Conservation (phyloP, 768 basidiomycete species). For the Mycena olivaceomarginata region DNA sequence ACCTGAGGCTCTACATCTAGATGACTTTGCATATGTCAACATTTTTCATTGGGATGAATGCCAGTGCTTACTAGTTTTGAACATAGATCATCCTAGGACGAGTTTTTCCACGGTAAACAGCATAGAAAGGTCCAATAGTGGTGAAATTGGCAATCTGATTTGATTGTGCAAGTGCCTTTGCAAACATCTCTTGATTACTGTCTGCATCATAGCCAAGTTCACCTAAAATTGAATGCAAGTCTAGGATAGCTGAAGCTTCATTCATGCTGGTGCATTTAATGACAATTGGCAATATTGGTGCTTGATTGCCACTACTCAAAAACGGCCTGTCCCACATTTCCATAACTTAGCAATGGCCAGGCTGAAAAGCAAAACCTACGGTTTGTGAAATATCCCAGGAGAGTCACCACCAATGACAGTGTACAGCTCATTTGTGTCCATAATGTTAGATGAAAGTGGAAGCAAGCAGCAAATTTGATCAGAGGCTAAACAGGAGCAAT, state of each 20-base stretch:
- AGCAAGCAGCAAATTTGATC: no score
- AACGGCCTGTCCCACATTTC: no score
- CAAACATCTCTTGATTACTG: not conserved
- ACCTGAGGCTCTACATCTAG: slow-evolving; percentile 2
- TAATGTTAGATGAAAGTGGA: no score
- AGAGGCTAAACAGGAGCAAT: no score
- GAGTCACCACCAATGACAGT: no score
- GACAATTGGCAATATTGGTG: slow-evolving; percentile 16
- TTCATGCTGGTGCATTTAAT: slow-evolving; percentile 10
- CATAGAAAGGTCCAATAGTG: slow-evolving; percentile 12
- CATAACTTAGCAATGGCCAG: no score
- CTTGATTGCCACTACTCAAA: no score
- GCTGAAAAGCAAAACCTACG: no score
- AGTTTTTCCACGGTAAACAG: slow-evolving; percentile 7
- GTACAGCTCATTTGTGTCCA: no score
- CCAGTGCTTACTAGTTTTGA: not conserved
- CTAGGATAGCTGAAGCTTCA: not conserved
- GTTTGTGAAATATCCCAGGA: no score
- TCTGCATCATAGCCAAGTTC: not conserved
- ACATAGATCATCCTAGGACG: slow-evolving; percentile 10
- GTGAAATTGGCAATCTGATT: not conserved
- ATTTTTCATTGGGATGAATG: not conserved
- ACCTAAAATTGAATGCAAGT: not conserved
- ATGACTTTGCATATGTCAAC: not conserved
- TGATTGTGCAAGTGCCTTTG: not conserved